Evolutionary conservation across 768 basidiomycete genomes (phyloP).

Genomic region (Boletus rufocinnamomeus): DNA sequence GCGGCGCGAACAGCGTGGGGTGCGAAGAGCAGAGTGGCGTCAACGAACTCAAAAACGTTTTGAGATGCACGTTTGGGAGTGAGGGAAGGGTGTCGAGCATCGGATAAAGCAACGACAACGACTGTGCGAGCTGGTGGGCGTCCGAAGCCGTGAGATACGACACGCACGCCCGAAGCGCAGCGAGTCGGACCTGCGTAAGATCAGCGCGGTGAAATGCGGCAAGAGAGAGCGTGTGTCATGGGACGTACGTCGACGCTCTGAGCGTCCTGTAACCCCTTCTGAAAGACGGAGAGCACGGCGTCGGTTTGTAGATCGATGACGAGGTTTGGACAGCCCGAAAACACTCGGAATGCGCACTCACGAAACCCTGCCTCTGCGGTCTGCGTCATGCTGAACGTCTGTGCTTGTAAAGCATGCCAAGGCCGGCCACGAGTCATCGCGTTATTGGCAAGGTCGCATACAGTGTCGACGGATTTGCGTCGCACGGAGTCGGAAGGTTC

Average conservation of each 20-base stretch:
- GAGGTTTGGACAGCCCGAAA: conserved; percentile 73
- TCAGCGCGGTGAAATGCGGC: not conserved
- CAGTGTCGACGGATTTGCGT: conserved; percentile 71
- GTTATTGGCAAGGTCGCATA: conserved; percentile 74
- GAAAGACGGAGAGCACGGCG: conserved; percentile 64
- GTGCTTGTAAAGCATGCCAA: conserved; percentile 80
- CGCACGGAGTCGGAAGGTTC: conserved; percentile 62
- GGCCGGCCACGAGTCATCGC: conserved; percentile 74
- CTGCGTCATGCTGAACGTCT: conserved; percentile 64
- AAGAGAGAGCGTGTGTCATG: not conserved
- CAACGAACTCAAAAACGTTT: conserved; percentile 65
- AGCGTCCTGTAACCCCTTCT: conserved; percentile 65
- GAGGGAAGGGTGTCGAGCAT: conserved; percentile 75
- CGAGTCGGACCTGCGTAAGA: conserved; percentile 60
- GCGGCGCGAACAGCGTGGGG: conserved; percentile 72
- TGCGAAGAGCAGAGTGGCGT: conserved; percentile 70
- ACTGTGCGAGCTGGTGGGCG: conserved; percentile 58
- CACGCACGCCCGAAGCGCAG: conserved; percentile 68
- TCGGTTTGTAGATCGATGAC: conserved; percentile 77
- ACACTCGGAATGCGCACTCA: conserved; percentile 69
- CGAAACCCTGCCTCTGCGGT: conserved; percentile 39
- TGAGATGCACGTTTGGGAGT: conserved; percentile 55
- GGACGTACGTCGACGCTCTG: conserved; percentile 62
- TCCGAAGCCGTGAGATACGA: conserved; percentile 70
- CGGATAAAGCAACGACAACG: conserved; percentile 59